phyloP scores from a whole-genome alignment of 345 rosid species.

The Linum usitatissimum region DNA sequence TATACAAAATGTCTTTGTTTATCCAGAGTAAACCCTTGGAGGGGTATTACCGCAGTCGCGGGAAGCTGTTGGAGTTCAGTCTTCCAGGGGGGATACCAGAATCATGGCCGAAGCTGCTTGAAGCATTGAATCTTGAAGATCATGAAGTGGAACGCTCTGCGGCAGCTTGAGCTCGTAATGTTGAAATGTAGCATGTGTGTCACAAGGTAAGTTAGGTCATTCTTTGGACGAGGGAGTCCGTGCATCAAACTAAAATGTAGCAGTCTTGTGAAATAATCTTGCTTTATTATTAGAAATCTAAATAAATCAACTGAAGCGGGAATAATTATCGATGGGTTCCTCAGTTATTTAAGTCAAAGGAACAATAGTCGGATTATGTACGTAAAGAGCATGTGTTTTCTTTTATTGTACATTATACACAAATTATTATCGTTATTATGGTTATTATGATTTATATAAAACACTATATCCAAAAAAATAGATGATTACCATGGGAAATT shows the following conservation, averaged over 20 bases:
- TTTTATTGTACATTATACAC: too few species aligned
- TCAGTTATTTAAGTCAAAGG: too few species aligned
- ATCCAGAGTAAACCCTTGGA: constrained; percentile 87
- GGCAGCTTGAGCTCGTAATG: constrained; percentile 34
- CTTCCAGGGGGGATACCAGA: constrained; percentile 98
- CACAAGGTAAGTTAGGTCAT: constrained; percentile 29
- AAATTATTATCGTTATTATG: too few species aligned
- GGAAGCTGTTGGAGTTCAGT: constrained; percentile 72
- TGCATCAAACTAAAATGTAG: constrained; percentile 15
- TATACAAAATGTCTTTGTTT: constrained; percentile 6
- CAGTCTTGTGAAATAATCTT: neutral
- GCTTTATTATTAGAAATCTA: too few species aligned
- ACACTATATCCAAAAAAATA: too few species aligned
- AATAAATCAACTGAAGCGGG: too few species aligned
- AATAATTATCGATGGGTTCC: too few species aligned
- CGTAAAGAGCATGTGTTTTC: too few species aligned
- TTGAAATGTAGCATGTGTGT: neutral
- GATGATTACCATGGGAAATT: too few species aligned
- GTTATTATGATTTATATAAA: too few species aligned
- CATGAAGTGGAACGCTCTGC: constrained; percentile 47
- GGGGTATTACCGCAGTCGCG: constrained; percentile 62
- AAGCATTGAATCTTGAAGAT: constrained; percentile 68
- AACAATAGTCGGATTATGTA: too few species aligned
- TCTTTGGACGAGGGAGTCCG: constrained; percentile 39
- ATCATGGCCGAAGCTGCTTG: constrained; percentile 92